Evolutionary conservation across 1,139 yeast species (phyloP).

Genomic region (Kodamaea derodonti): DNA sequence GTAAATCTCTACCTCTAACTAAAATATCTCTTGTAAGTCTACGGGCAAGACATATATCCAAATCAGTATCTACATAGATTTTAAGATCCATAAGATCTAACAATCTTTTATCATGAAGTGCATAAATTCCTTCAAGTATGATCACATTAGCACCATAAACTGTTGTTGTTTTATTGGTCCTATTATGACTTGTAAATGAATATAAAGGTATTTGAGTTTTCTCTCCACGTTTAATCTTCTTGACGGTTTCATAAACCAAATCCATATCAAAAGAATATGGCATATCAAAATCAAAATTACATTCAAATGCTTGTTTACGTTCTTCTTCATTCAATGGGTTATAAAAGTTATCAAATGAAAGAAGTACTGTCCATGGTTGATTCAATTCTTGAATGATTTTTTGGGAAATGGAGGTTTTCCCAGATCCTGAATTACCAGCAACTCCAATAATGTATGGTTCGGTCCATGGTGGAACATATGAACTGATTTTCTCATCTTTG

Average conservation of each 20-base stretch:
- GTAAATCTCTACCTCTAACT: constrained; percentile 78
- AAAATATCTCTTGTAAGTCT: constrained; percentile 82
- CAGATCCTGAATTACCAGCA: constrained; percentile 94
- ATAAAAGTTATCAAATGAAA: constrained; percentile 90
- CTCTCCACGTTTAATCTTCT: constrained; percentile 54
- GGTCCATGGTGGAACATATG: constrained; percentile 89
- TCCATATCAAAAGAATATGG: constrained; percentile 84
- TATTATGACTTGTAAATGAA: constrained; percentile 70
- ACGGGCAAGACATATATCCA: constrained; percentile 87
- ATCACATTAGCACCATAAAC: constrained; percentile 96
- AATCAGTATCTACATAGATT: constrained; percentile 88
- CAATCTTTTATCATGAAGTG: constrained; percentile 68
- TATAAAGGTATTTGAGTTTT: constrained; percentile 80
- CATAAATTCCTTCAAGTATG: constrained; percentile 87
- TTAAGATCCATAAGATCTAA: constrained; percentile 78
- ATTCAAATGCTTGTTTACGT: constrained; percentile 56
- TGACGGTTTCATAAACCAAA: constrained; percentile 58
- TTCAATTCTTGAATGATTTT: constrained; percentile 73
- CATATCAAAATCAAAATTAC: constrained; percentile 78
- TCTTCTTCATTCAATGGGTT: constrained; percentile 64
- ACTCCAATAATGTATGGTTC: constrained; percentile 93
- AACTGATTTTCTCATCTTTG: no score
- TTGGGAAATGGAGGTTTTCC: constrained; percentile 90
- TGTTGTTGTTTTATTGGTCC: constrained; percentile 66
- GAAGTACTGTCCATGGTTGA: constrained; percentile 94